Evolutionary conservation across 345 rosid genomes (phyloP), one percentile per base, ranked within the genome.

Genomic region (Cardamine resedifolia): DNA sequence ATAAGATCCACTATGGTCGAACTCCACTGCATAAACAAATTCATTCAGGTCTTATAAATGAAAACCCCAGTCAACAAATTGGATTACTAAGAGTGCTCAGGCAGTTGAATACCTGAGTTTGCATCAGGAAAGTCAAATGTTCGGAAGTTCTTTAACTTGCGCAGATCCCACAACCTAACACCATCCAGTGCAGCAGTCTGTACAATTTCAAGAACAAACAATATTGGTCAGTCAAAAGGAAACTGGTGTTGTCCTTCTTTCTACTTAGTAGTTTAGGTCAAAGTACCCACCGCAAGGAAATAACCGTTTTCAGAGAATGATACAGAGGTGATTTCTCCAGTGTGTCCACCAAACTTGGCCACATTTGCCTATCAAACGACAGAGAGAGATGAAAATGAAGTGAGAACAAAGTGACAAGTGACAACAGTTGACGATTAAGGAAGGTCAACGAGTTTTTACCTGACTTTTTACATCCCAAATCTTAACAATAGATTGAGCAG

Each of bases 261-360:
- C 43, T 65, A 34, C 16, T 64, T n/a, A n/a, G n/a, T 10, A 51
- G 31, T 39, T 64, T 39, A 19, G 27, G 24, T 30, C 21, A 36
- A 38, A 63, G 48, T 71, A 77, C 86, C 10, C 73, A 90, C 97
- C 79, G 97, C 96, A 66, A 95, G 90, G 85, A 88, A 95, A 76
- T 89, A 95, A 73, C 99, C 99, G 43, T 95, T 95, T 79, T 95
- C 99, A 12, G 99, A 95, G 83, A 95, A 95, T 58, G 98, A 91
- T 73, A 91, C 83, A 16, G 99, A 96, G 51, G 96, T 90, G 51
- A 95, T 89, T 43, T 90, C 72, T 41, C 80, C 80, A 5, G 78
- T 81, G 73, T 91, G 97, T 31, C 97, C 99, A 55, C 82, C 86
- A 77, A 94, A 94, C 77, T 56, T 89, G 7, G 96, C 96, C 70